phyloP scores from a whole-genome alignment of 2,329 filamentous ascomycete genomes.

The Exophiala phaeomuriformis region DNA sequence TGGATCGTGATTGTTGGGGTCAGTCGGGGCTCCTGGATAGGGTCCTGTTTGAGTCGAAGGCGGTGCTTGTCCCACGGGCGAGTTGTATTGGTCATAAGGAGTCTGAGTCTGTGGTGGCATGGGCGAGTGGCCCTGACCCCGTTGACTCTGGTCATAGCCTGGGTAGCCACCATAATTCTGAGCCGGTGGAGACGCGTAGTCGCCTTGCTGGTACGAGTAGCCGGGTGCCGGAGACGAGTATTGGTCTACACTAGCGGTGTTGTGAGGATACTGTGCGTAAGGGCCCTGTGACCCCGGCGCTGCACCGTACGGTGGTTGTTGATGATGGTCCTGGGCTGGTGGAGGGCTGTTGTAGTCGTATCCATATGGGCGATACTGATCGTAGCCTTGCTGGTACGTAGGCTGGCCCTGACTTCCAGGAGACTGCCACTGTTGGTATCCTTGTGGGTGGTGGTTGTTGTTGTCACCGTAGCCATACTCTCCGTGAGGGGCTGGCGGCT shows the following conservation, averaged over 20 bases:
- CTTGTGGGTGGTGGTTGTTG: conserved; percentile 2
- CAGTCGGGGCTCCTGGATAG: conserved; percentile 30
- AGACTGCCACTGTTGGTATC: conserved; percentile 16
- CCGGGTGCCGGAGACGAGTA: conserved; percentile 7
- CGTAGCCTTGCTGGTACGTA: conserved; percentile 14
- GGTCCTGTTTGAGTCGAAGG: conserved; percentile 1
- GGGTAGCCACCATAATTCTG: conserved; percentile 9
- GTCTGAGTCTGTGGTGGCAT: neutral
- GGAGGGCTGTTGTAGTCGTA: conserved; percentile 1
- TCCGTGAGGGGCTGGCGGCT: conserved; percentile 1
- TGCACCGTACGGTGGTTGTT: conserved; percentile 9
- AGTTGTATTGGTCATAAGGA: conserved; percentile 10
- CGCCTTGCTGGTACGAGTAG: conserved; percentile 9
- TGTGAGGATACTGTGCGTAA: conserved; percentile 8
- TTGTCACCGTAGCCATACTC: conserved; percentile 13
- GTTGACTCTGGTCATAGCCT: conserved; percentile 6
- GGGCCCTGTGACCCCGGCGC: conserved; percentile 14
- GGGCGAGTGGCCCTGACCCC: conserved; percentile 8
- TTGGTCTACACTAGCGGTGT: conserved; percentile 1
- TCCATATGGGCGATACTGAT: conserved; percentile 11
- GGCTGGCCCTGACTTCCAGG: conserved; percentile 2
- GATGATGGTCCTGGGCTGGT: conserved; percentile 8
- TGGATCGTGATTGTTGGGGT: conserved; percentile 40
- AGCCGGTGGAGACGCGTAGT: conserved; percentile 5
- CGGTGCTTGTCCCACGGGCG: neutral